Evolutionary conservation across 176 grass and related monocot genomes (phyloP).

Genomic region (Oryza meyeriana): DNA sequence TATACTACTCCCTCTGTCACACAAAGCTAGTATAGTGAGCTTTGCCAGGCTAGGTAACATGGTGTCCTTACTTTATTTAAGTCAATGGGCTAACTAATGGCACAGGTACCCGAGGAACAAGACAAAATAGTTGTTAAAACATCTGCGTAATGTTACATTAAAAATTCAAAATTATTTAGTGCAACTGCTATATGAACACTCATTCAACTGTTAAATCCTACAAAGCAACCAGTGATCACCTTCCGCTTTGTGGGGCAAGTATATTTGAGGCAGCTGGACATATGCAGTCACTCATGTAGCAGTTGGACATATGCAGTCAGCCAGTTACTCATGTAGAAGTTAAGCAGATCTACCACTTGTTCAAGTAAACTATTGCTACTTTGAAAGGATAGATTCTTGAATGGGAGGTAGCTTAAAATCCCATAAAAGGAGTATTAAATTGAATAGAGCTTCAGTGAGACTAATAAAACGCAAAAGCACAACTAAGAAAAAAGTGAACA

Average conservation of each 20-base stretch:
- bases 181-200: not conserved
- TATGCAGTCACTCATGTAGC: not conserved
- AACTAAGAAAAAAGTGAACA: not conserved
- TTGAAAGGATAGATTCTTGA: not conserved
- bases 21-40: constrained; percentile 11
- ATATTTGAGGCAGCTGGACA: not conserved
- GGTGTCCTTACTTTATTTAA: constrained; percentile 18
- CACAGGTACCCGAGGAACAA: not conserved
- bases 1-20: not conserved
- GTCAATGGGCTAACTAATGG: not conserved
- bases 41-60: constrained; percentile 2
- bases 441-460: not conserved
- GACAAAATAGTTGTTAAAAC: not conserved
- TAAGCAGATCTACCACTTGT: constrained; percentile 5
- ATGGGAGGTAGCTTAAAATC: not conserved
- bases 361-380: constrained; percentile 1
- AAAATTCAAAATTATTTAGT: not conserved
- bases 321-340: not conserved
- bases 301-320: not conserved
- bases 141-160: not conserved
- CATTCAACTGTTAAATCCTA: not conserved
- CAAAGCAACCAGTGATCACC: not conserved
- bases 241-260: not conserved
- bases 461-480: not conserved
- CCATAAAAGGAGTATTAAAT: not conserved